Conservation (phyloP, 352 stramenopile genomes). For the Plasmopara viticola region DNA sequence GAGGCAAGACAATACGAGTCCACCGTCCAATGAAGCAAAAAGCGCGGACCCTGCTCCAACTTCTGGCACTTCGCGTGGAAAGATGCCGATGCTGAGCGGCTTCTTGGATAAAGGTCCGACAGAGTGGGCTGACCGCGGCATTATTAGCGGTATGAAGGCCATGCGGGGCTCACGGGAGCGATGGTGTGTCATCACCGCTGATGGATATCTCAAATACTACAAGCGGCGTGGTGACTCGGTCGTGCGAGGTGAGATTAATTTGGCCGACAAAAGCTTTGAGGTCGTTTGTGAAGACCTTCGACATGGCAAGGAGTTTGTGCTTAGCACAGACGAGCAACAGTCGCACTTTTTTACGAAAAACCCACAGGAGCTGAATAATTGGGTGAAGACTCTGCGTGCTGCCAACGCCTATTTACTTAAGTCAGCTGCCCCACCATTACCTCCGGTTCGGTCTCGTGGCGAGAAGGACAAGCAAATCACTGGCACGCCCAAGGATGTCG, state of each 20-base stretch:
- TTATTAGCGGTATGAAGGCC: conserved; percentile 81
- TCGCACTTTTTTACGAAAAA: conserved; percentile 83
- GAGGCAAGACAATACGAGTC: conserved; percentile 29
- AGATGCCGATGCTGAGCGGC: conserved; percentile 66
- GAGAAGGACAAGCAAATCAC: conserved; percentile 18
- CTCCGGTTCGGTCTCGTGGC: conserved; percentile 21
- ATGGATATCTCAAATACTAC: conserved; percentile 80
- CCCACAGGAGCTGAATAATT: conserved; percentile 61
- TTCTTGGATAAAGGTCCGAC: conserved; percentile 86
- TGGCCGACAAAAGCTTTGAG: conserved; percentile 73
- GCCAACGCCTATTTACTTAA: conserved; percentile 60
- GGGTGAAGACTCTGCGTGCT: conserved; percentile 72
- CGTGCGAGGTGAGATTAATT: conserved; percentile 77
- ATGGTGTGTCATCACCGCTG: conserved; percentile 73
- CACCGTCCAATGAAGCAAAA: conserved; percentile 12
- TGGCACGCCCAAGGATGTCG: conserved; percentile 23
- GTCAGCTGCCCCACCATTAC: conserved; percentile 24
- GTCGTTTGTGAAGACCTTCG: conserved; percentile 73
- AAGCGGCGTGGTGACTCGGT: conserved; percentile 78
- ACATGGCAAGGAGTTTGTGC: conserved; percentile 69
- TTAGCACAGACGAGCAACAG: conserved; percentile 78
- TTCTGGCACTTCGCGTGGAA: conserved; percentile 21
- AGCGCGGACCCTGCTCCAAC: conserved; percentile 13
- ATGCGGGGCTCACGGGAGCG: conserved; percentile 80
- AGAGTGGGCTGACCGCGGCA: conserved; percentile 67